Base-by-base conservation (phyloP, 1,284 basidiomycete species). In the Takashimella koratensis region DNA sequence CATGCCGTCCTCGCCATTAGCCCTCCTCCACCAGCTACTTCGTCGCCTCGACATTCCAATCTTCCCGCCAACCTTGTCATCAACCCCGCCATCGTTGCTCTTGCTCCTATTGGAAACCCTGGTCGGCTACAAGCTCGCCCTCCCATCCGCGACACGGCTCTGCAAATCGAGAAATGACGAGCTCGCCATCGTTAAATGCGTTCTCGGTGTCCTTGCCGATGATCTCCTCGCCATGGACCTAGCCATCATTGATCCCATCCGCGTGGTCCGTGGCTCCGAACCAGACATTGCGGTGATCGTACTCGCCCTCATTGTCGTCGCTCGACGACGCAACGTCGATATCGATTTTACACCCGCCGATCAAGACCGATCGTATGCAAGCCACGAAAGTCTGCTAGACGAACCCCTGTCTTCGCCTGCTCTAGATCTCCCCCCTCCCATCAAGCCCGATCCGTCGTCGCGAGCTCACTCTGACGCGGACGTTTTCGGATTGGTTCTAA, bases 221-320 rank as follows among this genome's bases (percentile, higher is more conserved):
- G 65, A 67, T 44, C 27, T 62, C 21, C 48, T 67, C 16, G 57
- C 52, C 4, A 56, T 67, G 51, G 65, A 65, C 45, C 39, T 65
- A 30, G 55, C 45, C 41, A 30, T 60, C 13, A 51, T 67, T 1
- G 49, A 60, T 46, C 64, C 63, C 0, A 11, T 41, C 3, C 45
- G 43, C 12, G 53, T 67, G 5, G 57, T 67, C 1, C 16, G 45
- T n/a, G 66, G 63, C 3, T 27, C 20, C 1, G 51, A 63, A 42
- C 49, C 27, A 25, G 59, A 60, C 26, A 30, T 66, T 53, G 49
- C 53, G n/a, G 57, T 60, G 21, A 39, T 68, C 11, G 49, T 65
- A 22, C 61, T 68, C 59, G 58, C 58, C 16, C 41, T 67, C 20
- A 54, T 54, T 4, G 56, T 65, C 24, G 42, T 65, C 10, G 63